Percentiles rank a stretch among this genome's conserved stretches.
These are phyloP conservation scores for Diaporthe capsici DNA, from an alignment of 2,329 filamentous ascomycete genomes.

Conservation along the genomic window DNA sequence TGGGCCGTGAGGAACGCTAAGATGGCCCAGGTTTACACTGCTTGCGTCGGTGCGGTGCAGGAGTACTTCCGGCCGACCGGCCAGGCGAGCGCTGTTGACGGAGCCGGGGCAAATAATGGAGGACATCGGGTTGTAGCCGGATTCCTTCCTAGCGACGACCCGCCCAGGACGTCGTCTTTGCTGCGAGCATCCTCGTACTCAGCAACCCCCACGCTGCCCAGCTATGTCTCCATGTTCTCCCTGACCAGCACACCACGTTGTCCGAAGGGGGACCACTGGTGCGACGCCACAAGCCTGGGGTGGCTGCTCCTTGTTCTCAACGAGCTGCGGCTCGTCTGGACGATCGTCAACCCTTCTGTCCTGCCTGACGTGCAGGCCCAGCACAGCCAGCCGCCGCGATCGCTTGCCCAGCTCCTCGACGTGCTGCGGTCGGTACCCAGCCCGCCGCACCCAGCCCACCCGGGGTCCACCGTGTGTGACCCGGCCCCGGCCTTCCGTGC, in stretches of 20 bases:
- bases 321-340: slow-evolving; percentile 60
- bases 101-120: too few species aligned
- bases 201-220: not conserved
- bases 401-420: slow-evolving; percentile 61
- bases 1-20: slow-evolving; percentile 64
- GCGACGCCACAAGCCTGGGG: slow-evolving; percentile 67
- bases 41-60: slow-evolving; percentile 59
- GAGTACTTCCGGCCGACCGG: slow-evolving; percentile 58
- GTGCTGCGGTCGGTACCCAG: slow-evolving; percentile 59
- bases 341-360: slow-evolving; percentile 53
- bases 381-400: slow-evolving; percentile 50
- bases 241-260: slow-evolving; percentile 61
- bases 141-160: not conserved
- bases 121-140: not conserved
- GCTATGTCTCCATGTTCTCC: slow-evolving; percentile 43
- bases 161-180: not conserved
- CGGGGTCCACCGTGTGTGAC: slow-evolving; percentile 62
- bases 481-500: slow-evolving; percentile 62
- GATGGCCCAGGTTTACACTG: slow-evolving; percentile 63
- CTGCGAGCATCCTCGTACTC: not conserved
- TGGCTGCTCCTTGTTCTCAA: slow-evolving; percentile 68
- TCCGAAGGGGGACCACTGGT: slow-evolving; percentile 63
- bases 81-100: not conserved
- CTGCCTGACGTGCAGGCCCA: slow-evolving; percentile 37
- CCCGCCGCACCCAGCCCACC: slow-evolving; percentile 57